Evolutionary conservation across 2,329 filamentous ascomycete species (phyloP).

Genomic region (Pseudocercospora macadamiae): DNA sequence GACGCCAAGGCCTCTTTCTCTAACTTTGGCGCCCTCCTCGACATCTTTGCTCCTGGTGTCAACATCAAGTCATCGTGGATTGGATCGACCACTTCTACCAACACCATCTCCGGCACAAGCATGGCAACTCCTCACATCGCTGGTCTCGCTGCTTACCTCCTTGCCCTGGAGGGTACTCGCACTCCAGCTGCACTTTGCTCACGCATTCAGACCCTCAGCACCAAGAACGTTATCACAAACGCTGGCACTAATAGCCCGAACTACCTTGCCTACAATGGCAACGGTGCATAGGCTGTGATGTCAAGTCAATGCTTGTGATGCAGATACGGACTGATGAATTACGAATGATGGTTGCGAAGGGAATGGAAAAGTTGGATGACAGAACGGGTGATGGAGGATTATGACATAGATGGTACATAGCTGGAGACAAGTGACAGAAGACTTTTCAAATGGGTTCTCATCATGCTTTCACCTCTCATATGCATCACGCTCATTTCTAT

Average conservation of each 20-base stretch:
- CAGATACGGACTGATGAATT: not conserved
- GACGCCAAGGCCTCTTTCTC: constrained; percentile 43
- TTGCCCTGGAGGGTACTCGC: constrained; percentile 24
- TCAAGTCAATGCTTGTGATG: too few species aligned
- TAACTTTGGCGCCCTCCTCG: constrained; percentile 44
- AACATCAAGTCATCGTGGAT: constrained; percentile 55
- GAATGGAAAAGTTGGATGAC: not conserved
- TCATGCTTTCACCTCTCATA: not conserved
- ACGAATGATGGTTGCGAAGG: not conserved
- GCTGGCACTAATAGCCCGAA: constrained; percentile 17
- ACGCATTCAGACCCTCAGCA: constrained; percentile 20
- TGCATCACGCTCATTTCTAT: not conserved
- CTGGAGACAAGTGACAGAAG: too few species aligned
- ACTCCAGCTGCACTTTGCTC: constrained; percentile 23
- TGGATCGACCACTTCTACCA: constrained; percentile 49
- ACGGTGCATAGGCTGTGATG: constrained; percentile 25
- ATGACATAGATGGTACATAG: too few species aligned
- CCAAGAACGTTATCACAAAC: constrained; percentile 18
- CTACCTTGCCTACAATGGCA: constrained; percentile 23
- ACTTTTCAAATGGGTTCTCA: not conserved
- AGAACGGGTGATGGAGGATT: not conserved
- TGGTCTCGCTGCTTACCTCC: constrained; percentile 32
- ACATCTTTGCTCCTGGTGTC: constrained; percentile 54
- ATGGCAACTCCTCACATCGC: constrained; percentile 42
- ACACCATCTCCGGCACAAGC: constrained; percentile 53